Percentiles rank a stretch among this genome's conserved stretches.
phyloP scores from a whole-genome alignment of 768 basidiomycete genomes.

The Boletus patriciae region DNA sequence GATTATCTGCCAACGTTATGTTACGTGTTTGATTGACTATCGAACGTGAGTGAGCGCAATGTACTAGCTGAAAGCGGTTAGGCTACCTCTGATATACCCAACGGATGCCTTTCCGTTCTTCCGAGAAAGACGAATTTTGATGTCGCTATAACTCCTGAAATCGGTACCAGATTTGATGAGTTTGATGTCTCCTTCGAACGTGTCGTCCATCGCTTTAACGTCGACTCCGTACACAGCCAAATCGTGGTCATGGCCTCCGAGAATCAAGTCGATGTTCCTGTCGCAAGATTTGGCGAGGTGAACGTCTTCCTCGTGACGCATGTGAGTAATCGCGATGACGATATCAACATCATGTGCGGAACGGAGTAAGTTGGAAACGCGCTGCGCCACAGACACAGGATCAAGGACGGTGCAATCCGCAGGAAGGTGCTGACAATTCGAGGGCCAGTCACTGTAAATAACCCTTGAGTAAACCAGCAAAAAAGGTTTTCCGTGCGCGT shows the following conservation, averaged over 20 bases:
- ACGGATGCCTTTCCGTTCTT: neutral
- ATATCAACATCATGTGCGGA: neutral
- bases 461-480: neutral
- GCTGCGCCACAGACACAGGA: conserved; percentile 10
- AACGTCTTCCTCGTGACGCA: conserved; percentile 10
- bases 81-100: neutral
- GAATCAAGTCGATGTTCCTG: conserved; percentile 6
- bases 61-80: neutral
- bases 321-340: conserved; percentile 13
- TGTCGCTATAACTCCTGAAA: conserved; percentile 3
- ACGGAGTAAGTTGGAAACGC: conserved; percentile 3
- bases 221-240: conserved; percentile 9
- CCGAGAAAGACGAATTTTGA: conserved; percentile 3
- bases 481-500: neutral
- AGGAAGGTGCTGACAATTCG: conserved; percentile 10
- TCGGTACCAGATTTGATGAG: conserved; percentile 5
- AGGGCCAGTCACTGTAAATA: conserved; percentile 1
- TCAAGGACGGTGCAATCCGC: conserved; percentile 4
- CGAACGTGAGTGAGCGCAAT: neutral
- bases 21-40: conserved; percentile 9
- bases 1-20: neutral
- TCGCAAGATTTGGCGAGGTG: neutral
- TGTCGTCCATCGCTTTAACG: neutral
- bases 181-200: conserved; percentile 8
- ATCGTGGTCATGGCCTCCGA: conserved; percentile 13